phyloP scores from a whole-genome alignment of 1,139 yeast species.

The Kurtzmaniella quercitrusa region DNA sequence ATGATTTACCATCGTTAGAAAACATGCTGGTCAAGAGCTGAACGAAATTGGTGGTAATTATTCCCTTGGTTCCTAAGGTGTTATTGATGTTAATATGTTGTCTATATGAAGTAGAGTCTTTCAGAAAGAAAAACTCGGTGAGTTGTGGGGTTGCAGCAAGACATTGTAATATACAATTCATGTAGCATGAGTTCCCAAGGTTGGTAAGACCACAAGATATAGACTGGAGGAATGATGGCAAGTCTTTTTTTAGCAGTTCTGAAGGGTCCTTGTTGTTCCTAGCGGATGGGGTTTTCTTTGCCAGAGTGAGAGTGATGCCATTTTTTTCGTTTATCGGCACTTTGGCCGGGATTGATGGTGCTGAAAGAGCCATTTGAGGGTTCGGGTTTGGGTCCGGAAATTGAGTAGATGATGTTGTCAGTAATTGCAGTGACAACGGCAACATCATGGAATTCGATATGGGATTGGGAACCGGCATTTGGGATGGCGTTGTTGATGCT shows the following conservation, averaged over 20 bases:
- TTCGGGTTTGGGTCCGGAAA: not conserved
- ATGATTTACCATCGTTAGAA: slow-evolving; percentile 42
- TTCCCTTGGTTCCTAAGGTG: slow-evolving; percentile 79
- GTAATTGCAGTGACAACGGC: not conserved
- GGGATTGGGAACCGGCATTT: not conserved
- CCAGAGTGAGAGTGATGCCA: slow-evolving; percentile 1
- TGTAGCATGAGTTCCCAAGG: slow-evolving; percentile 89
- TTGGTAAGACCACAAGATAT: slow-evolving; percentile 60
- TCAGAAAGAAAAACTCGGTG: slow-evolving; percentile 36
- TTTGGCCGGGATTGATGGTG: not conserved
- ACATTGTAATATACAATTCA: slow-evolving; percentile 90
- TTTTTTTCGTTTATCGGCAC: not conserved
- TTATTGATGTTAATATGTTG: slow-evolving; percentile 73
- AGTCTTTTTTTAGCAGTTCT: not conserved
- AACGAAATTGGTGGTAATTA: slow-evolving; percentile 70
- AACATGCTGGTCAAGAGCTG: slow-evolving; percentile 59
- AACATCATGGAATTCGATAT: not conserved
- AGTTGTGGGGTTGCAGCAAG: slow-evolving; percentile 47
- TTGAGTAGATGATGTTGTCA: not conserved
- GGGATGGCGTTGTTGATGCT: slow-evolving; percentile 18
- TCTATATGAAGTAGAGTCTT: slow-evolving; percentile 41
- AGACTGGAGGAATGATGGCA: slow-evolving; percentile 4
- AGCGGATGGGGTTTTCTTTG: not conserved
- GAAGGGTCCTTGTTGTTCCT: too few relatives aligned
- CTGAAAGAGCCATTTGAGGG: not conserved